Evolutionary conservation across 139 green algal genomes (phyloP).

Genomic region (Gonium pectorale): DNA sequence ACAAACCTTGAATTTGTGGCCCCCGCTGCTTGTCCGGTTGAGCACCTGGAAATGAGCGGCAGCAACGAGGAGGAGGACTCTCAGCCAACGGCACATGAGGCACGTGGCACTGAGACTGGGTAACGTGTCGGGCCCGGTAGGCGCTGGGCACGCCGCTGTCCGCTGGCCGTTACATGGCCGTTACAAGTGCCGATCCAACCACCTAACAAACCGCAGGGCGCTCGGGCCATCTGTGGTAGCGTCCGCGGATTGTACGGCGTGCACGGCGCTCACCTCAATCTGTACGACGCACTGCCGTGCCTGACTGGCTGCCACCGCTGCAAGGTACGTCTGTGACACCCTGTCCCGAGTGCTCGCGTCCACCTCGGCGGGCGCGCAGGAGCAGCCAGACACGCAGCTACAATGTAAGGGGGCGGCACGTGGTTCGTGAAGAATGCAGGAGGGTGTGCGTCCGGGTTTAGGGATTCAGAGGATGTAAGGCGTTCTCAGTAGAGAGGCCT

Average conservation of each 20-base stretch:
- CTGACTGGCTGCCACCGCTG: neutral
- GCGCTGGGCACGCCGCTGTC: too few species aligned
- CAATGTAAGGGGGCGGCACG: too few species aligned
- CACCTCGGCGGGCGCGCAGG: neutral
- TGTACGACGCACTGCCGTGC: neutral
- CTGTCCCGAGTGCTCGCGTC: neutral
- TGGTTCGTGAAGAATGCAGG: too few species aligned
- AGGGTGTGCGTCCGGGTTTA: too few species aligned
- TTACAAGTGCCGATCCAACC: too few species aligned
- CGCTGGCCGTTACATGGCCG: too few species aligned
- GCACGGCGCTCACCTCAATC: neutral
- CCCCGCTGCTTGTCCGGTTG: neutral
- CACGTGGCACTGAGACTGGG: neutral
- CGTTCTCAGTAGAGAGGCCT: too few species aligned
- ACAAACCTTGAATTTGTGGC: conserved; percentile 41
- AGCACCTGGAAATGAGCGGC: too few species aligned
- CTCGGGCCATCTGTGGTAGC: neutral
- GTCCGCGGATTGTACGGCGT: too few species aligned
- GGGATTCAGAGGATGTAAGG: too few species aligned
- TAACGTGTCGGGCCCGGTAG: too few species aligned
- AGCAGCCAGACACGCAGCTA: conserved; percentile 39
- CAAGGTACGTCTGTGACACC: conserved; percentile 20
- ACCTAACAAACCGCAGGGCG: neutral
- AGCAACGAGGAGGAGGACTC: neutral
- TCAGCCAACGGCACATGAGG: neutral